Base-by-base conservation (phyloP, 176 grass and related monocot species). In the Pontederia paniculata region DNA sequence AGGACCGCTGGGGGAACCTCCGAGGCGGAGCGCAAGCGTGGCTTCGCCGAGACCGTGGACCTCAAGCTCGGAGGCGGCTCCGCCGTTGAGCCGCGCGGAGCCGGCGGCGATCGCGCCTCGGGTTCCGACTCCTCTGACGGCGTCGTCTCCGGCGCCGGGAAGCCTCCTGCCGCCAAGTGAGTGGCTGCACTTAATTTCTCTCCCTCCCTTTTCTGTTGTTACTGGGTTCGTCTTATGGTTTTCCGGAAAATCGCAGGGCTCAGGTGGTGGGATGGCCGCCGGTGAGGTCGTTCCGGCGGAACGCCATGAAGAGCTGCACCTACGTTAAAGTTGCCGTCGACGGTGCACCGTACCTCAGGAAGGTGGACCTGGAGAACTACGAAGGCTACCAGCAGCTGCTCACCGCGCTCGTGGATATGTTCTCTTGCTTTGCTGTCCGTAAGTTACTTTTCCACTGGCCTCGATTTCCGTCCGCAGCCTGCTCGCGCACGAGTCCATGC, bases 351-450 rank as follows among this genome's bases (percentile, higher is more conserved):
- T 98, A 93, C 71, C 84, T 98, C 43, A 73, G 94, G 41, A 98
- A 98, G 83, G 94, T 98, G 48, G 81, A 98, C 71, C 64, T 98
- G 42, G 78, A 82, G 75, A 76, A 76, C 9, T 78, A 98, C 68
- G 48, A 65, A 2, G 80, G 78, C 16, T 98, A 98, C 71, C 77
- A 84, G 60, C 77, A 75, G 57, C 83, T 98, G 66, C 75, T 98
- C 23, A 77, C 69, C 21, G 75, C 87, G 21, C 85, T 98, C 10
- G 86, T 88, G 72, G 87, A 84, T 51, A 98, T 91, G 87, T 98
- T 98, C 80, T 84, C 86, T 69, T 88, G 89, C 74, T 98, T 98
- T 58, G 88, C 93, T n/a, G 87, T 90, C 64, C 73, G 93, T 98
- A 17, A 72, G 77, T 74, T 42, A 15, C 41, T 47, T 44, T 13